A percentile compares a stretch with the other conserved stretches of the same genome.
Evolutionary conservation across 768 basidiomycete genomes (phyloP).

Genomic region (Xerocomellus chrysenteron): DNA sequence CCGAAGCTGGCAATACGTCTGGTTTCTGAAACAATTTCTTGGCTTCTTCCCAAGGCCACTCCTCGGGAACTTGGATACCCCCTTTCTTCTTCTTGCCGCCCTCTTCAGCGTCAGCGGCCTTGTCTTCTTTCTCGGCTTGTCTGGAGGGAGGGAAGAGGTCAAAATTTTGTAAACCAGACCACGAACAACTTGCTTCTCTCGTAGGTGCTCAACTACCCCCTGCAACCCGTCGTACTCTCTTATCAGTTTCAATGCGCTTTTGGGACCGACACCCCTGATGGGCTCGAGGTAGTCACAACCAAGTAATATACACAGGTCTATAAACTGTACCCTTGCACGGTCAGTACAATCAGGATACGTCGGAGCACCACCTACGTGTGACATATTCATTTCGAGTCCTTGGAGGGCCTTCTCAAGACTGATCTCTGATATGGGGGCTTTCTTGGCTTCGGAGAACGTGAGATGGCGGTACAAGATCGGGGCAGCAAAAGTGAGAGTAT

Average conservation of each 20-base stretch:
- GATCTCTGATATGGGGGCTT: slow-evolving; percentile 93
- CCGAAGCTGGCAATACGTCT: slow-evolving; percentile 81
- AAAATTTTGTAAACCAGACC: neutral
- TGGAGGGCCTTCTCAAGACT: slow-evolving; percentile 78
- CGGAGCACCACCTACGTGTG: slow-evolving; percentile 50
- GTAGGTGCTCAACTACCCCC: slow-evolving; percentile 72
- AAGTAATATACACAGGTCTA: slow-evolving; percentile 92
- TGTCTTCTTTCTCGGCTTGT: slow-evolving; percentile 41
- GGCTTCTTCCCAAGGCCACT: slow-evolving; percentile 97
- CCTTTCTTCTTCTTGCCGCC: slow-evolving; percentile 60
- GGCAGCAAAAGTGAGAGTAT: slow-evolving; percentile 92
- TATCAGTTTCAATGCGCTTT: slow-evolving; percentile 90
- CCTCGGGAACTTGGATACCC: slow-evolving; percentile 78
- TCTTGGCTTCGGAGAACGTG: slow-evolving; percentile 97
- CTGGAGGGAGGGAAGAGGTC: slow-evolving; percentile 13
- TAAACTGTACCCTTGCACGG: slow-evolving; percentile 57
- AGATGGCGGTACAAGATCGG: slow-evolving; percentile 93
- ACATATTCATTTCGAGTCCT: slow-evolving; percentile 92
- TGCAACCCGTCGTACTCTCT: slow-evolving; percentile 75
- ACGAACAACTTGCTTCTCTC: slow-evolving; percentile 58
- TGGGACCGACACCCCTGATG: slow-evolving; percentile 95
- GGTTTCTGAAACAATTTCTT: slow-evolving; percentile 88
- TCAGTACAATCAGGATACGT: slow-evolving; percentile 1
- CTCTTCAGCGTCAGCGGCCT: slow-evolving; percentile 41
- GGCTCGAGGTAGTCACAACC: slow-evolving; percentile 99